Conservation (phyloP, 2,329 filamentous ascomycete genomes). For the Claviceps africana region DNA sequence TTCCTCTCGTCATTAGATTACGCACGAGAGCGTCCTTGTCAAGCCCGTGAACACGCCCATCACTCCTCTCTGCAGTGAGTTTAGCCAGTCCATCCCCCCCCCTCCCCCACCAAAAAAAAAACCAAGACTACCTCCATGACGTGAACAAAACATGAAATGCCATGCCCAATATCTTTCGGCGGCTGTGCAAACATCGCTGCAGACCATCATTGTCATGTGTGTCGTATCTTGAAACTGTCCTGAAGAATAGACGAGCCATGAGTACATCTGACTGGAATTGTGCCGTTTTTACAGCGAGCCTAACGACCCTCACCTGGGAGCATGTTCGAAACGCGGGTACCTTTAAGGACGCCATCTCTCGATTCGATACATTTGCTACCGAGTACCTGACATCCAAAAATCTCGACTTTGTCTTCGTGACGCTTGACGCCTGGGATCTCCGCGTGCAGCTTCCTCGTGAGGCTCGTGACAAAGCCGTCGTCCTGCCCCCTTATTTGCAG, state of each 20-base stretch:
- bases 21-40: constrained; percentile 90
- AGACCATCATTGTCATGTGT: neutral
- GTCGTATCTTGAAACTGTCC: neutral
- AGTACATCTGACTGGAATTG: neutral
- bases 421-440: constrained; percentile 94
- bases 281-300: constrained; percentile 52
- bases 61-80: constrained; percentile 96
- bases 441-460: constrained; percentile 94
- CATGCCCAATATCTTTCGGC: neutral
- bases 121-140: constrained; percentile 6
- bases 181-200: neutral
- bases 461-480: constrained; percentile 94
- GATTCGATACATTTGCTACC: constrained; percentile 84
- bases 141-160: neutral
- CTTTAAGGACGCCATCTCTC: constrained; percentile 91
- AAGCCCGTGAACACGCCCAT: constrained; percentile 98
- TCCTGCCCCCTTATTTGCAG: constrained; percentile 90
- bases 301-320: constrained; percentile 97
- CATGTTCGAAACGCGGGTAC: constrained; percentile 95
- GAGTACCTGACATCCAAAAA: constrained; percentile 86
- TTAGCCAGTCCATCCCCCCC: constrained; percentile 7
- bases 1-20: constrained; percentile 45
- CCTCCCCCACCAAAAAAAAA: neutral
- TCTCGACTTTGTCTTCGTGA: constrained; percentile 95
- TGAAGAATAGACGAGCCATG: neutral